Conservation (phyloP, 2,329 filamentous ascomycete genomes). For the Huntiella abstrusa region DNA sequence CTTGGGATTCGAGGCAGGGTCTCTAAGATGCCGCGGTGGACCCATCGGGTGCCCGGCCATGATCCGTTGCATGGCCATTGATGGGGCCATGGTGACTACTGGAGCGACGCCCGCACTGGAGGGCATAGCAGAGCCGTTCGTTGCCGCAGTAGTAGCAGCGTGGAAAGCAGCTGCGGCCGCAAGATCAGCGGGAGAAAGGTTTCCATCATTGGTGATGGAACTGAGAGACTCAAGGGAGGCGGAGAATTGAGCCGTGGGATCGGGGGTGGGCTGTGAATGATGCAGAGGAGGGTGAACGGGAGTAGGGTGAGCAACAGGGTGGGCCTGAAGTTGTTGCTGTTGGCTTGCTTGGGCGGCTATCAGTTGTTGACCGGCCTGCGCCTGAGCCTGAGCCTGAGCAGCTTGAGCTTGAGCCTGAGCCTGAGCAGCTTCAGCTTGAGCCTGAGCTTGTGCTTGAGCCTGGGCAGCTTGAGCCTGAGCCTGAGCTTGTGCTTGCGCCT, state of each 20-base stretch:
- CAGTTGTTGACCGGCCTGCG: slow-evolving; percentile 12
- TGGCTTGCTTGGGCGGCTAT: slow-evolving; percentile 4
- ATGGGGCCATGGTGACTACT: slow-evolving; percentile 2
- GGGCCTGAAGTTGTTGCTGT: neutral
- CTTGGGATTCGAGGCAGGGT: slow-evolving; percentile 28
- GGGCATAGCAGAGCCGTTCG: neutral
- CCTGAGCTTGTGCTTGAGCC: slow-evolving; percentile 8
- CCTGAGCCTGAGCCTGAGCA: neutral
- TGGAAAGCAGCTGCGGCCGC: slow-evolving; percentile 9
- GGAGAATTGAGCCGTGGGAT: slow-evolving; percentile 10
- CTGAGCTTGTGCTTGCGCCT: slow-evolving; percentile 9
- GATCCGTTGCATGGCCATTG: slow-evolving; percentile 5
- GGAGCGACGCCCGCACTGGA: neutral
- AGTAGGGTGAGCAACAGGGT: neutral
- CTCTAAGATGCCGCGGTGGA: slow-evolving; percentile 15
- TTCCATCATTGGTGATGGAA: slow-evolving; percentile 3
- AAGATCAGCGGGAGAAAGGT: slow-evolving; percentile 6
- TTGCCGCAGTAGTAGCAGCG: slow-evolving; percentile 2
- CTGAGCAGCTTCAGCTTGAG: slow-evolving; percentile 11
- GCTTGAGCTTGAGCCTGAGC: neutral
- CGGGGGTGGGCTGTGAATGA: neutral
- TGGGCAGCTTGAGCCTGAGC: neutral
- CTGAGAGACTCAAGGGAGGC: slow-evolving; percentile 3
- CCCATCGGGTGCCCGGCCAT: neutral
- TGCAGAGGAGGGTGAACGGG: neutral